A percentile compares a stretch with the other conserved stretches of the same genome.
These are phyloP conservation scores for Hygrophoropsis aurantiaca DNA, from an alignment of 768 basidiomycete species.

Conservation along the genomic window DNA sequence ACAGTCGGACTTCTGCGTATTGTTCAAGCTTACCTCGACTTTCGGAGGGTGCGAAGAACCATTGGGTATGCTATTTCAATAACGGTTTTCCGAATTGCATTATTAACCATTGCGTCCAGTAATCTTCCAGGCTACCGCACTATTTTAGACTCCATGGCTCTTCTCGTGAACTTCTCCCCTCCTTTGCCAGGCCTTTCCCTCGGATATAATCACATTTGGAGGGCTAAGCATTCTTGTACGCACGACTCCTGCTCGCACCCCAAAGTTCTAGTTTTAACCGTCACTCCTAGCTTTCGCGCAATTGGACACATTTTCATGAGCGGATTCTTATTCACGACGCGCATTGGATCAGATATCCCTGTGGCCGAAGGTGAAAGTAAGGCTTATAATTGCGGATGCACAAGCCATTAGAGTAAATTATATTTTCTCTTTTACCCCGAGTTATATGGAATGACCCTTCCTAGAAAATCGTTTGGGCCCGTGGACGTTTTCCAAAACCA, in stretches of 20 bases:
- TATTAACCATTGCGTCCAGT: not conserved
- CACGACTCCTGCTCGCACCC: not conserved
- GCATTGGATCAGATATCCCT: not conserved
- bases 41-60: constrained; percentile 1
- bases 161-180: not conserved
- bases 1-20: constrained; percentile 2
- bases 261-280: not conserved
- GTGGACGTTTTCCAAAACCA: constrained; percentile 53
- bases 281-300: constrained; percentile 26
- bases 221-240: constrained; percentile 5
- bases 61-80: constrained; percentile 2
- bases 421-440: not conserved
- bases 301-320: constrained; percentile 12
- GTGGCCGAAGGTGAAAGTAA: constrained; percentile 8
- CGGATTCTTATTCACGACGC: not conserved
- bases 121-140: constrained; percentile 7
- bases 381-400: constrained; percentile 34
- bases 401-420: constrained; percentile 36
- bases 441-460: not conserved
- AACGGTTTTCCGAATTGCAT: not conserved
- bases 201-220: constrained; percentile 6
- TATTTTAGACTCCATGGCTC: not conserved
- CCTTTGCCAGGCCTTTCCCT: not conserved
- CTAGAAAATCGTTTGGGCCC: constrained; percentile 18
- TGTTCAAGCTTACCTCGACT: constrained; percentile 3